phyloP scores from a whole-genome alignment of 768 basidiomycete species.

The Gymnopilus junonius region DNA sequence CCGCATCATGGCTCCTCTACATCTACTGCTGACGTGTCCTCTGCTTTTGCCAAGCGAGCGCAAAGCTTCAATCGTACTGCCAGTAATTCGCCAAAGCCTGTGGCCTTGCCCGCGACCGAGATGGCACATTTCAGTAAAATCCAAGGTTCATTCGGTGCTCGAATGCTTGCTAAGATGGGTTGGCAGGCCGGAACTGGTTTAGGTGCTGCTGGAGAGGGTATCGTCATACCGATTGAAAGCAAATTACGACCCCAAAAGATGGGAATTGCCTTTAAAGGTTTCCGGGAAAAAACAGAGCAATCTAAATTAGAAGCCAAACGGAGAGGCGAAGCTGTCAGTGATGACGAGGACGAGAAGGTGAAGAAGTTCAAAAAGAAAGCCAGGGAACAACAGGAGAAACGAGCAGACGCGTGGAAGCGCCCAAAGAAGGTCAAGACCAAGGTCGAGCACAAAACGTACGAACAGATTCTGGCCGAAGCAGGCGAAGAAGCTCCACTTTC shows the following conservation, averaged over 20 bases:
- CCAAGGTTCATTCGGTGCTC: constrained; percentile 78
- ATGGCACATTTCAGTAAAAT: constrained; percentile 84
- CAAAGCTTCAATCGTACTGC: constrained; percentile 57
- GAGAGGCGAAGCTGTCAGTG: constrained; percentile 74
- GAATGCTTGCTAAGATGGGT: constrained; percentile 94
- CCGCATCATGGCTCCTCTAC: constrained; percentile 18
- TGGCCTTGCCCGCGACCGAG: constrained; percentile 66
- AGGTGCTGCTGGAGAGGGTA: constrained; percentile 76
- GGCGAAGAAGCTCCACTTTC: constrained; percentile 58
- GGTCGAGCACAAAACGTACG: constrained; percentile 95
- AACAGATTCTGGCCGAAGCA: constrained; percentile 91
- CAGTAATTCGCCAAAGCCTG: constrained; percentile 49
- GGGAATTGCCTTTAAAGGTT: constrained; percentile 88
- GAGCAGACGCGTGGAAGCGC: constrained; percentile 84
- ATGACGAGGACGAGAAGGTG: constrained; percentile 63
- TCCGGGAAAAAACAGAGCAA: constrained; percentile 88
- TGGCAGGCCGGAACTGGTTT: constrained; percentile 87
- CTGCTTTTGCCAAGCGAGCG: constrained; percentile 42
- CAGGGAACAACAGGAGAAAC: constrained; percentile 57
- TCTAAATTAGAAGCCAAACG: constrained; percentile 79
- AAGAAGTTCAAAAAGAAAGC: constrained; percentile 58
- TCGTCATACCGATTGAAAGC: constrained; percentile 85
- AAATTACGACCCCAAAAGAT: constrained; percentile 84
- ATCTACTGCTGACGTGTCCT: constrained; percentile 38
- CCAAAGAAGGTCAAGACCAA: constrained; percentile 85